phyloP scores from a whole-genome alignment of 768 basidiomycete genomes.

The Suillus sp. region DNA sequence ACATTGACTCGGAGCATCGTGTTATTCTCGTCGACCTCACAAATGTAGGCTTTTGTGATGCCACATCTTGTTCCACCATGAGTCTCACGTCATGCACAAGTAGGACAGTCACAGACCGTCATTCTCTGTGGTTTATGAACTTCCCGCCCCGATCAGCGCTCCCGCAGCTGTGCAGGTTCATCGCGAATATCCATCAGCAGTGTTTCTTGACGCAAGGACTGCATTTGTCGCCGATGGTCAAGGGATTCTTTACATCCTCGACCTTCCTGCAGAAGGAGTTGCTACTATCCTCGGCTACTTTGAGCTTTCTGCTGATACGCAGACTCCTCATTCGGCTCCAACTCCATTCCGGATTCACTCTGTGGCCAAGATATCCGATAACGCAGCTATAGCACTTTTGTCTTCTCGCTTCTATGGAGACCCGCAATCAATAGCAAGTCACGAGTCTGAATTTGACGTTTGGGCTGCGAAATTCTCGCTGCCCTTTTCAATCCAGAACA shows the following conservation, averaged over 20 bases:
- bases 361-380: conserved; percentile 39
- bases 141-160: conserved; percentile 55
- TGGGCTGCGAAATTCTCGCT: conserved; percentile 60
- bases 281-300: conserved; percentile 55
- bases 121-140: conserved; percentile 58
- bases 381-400: conserved; percentile 47
- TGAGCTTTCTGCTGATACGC: conserved; percentile 38
- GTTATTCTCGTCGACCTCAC: conserved; percentile 62
- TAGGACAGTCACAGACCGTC: conserved; percentile 55
- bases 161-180: conserved; percentile 43
- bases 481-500: conserved; percentile 36
- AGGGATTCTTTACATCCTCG: conserved; percentile 66
- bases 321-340: conserved; percentile 25
- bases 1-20: conserved; percentile 64
- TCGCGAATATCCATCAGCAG: conserved; percentile 75
- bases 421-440: conserved; percentile 18
- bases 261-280: conserved; percentile 39
- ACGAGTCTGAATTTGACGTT: conserved; percentile 56
- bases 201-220: conserved; percentile 51
- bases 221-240: conserved; percentile 69
- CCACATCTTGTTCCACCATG: conserved; percentile 6
- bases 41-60: conserved; percentile 47
- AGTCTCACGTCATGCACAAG: conserved; percentile 29
- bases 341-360: conserved; percentile 44
- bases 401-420: conserved; percentile 58